Conservation (phyloP, 371 early-diverging fungal species). For the Syncephalis fuscata region DNA sequence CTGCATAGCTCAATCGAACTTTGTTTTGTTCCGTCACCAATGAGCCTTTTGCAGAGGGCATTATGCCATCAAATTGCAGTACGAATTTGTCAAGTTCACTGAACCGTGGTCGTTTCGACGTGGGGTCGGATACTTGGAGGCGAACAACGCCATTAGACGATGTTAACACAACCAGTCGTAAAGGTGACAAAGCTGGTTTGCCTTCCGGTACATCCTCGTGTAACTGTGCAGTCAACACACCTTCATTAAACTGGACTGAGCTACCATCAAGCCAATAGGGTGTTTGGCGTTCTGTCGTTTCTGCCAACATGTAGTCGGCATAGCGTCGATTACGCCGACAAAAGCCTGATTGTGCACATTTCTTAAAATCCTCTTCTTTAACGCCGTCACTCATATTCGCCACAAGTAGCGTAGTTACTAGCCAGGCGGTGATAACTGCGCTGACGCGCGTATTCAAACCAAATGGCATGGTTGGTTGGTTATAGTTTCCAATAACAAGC, state of each 20-base stretch:
- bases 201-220: constrained; percentile 19
- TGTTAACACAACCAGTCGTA: neutral
- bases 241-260: constrained; percentile 24
- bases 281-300: constrained; percentile 17
- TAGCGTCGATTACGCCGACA: constrained; percentile 79
- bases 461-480: too few relatives aligned
- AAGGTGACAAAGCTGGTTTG: constrained; percentile 8
- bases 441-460: too few relatives aligned
- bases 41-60: neutral
- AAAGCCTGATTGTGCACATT: constrained; percentile 74
- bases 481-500: too few relatives aligned
- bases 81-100: constrained; percentile 44
- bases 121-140: constrained; percentile 30
- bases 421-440: too few relatives aligned
- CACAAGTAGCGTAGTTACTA: neutral
- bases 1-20: too few relatives aligned
- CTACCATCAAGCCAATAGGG: constrained; percentile 40
- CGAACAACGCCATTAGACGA: constrained; percentile 18
- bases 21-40: too few relatives aligned
- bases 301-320: constrained; percentile 39
- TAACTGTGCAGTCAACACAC: constrained; percentile 34
- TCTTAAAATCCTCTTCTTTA: constrained; percentile 78
- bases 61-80: constrained; percentile 10
- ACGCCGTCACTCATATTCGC: constrained; percentile 15
- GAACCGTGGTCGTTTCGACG: constrained; percentile 53